Base-by-base conservation (phyloP, 2,329 filamentous ascomycete genomes). In the Plenodomus tracheiphilus region DNA sequence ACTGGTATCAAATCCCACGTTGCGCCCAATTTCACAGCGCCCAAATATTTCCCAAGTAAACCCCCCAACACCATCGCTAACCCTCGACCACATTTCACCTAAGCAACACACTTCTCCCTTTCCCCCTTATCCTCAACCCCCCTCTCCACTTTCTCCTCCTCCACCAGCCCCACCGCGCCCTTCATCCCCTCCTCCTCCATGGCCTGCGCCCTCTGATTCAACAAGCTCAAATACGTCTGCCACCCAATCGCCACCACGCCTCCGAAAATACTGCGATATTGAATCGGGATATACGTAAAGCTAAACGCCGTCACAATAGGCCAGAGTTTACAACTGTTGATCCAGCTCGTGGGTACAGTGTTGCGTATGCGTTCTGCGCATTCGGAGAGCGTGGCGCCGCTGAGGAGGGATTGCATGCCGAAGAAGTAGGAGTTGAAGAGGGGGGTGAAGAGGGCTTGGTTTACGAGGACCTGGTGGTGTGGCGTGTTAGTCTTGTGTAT, bases 251-350 rank as follows among this genome's bases (percentile, higher is more conserved):
- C 89, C 56, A 96, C 81, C 6, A 87, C 75, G 1, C 89, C 71
- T 32, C 87, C 84, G 60, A 96, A 94, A 15, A 96, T 81, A 61
- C 85, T 89, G 42, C 92, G 79, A 72, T 90, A 93, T 65, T 93
- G 85, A 40, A 91, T 78, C 20, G 86, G 84, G 4, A 97, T 77
- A 64, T 90, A 94, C n/a, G 87, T 85, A 65, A 97, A 95, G 70
- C 81, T 92, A 67, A 97, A 86, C 0, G 91, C 91, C 13, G 88
- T 95, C 15, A 96, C 87, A 0, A 85, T 84, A 0, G 92, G 93
- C 92, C 92, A 97, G 19, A 97, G 73, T 75, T 95, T 96, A 70
- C 86, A 85, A 51, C 86, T 89, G 70, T 94, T 96, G 66, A 84
- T 70, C 66, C 89, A 84, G 65, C 86, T 91, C 19, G 81, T 79